Percentiles rank a stretch among this genome's conserved stretches.
Conservation (phyloP, 2,329 filamentous ascomycete genomes). For the Fusarium buharicum region DNA sequence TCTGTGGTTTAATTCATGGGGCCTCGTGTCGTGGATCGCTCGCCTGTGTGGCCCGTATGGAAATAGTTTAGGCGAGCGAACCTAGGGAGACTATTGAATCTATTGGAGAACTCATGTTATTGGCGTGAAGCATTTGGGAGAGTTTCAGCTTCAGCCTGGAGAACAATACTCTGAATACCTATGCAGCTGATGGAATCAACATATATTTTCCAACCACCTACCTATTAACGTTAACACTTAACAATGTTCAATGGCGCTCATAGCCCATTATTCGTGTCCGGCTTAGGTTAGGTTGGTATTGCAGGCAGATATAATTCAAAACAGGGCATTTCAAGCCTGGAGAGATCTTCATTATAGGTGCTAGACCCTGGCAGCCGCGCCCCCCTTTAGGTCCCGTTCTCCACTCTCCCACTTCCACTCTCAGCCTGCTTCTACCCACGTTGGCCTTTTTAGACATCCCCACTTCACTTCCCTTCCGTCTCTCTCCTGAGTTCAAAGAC, state of each 20-base stretch:
- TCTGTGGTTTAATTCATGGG: conserved; percentile 28
- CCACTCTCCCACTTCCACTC: conserved; percentile 26
- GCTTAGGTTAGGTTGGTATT: conserved; percentile 4
- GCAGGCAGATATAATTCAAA: background rate
- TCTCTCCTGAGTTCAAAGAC: conserved; percentile 42
- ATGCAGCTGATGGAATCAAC: too few species aligned
- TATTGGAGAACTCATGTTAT: background rate
- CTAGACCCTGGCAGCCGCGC: conserved; percentile 23
- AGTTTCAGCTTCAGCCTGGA: too few species aligned
- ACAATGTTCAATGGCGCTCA: background rate
- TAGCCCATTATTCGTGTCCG: background rate
- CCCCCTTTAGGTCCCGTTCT: conserved; percentile 22
- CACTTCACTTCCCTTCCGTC: conserved; percentile 25
- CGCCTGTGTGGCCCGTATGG: conserved; percentile 30
- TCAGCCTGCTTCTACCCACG: conserved; percentile 43
- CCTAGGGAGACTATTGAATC: conserved; percentile 4
- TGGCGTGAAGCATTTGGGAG: too few species aligned
- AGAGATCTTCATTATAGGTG: conserved; percentile 33
- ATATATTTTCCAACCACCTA: too few species aligned
- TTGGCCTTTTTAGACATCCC: conserved; percentile 44
- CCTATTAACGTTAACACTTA: too few species aligned
- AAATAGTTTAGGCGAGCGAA: conserved; percentile 18
- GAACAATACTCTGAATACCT: too few species aligned
- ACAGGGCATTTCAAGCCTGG: conserved; percentile 10
- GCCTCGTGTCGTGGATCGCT: conserved; percentile 44